Percentiles rank a stretch among this genome's conserved stretches.
Conservation (phyloP, 2,329 filamentous ascomycete genomes). For the Lomentospora prolificans region DNA sequence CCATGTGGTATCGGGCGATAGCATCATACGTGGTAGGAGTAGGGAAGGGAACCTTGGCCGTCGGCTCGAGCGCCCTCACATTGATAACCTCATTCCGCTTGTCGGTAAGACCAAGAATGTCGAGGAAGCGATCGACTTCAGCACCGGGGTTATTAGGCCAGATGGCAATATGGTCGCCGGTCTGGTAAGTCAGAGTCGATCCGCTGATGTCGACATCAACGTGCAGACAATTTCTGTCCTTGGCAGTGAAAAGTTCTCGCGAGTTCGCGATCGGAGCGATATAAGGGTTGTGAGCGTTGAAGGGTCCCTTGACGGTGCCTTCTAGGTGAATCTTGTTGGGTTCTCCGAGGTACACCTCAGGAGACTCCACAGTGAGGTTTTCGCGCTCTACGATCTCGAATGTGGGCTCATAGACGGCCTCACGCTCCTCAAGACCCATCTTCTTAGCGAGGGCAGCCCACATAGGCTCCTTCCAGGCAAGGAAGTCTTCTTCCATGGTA, state of each 20-base stretch:
- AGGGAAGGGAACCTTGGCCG: constrained; percentile 95
- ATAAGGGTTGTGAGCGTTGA: constrained; percentile 93
- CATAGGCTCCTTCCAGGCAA: constrained; percentile 99
- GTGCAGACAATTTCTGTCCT: constrained; percentile 90
- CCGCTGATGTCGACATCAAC: constrained; percentile 87
- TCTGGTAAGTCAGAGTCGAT: constrained; percentile 87
- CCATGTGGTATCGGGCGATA: constrained; percentile 88
- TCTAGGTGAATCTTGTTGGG: constrained; percentile 94
- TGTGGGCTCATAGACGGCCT: constrained; percentile 89
- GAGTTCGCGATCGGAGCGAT: constrained; percentile 90
- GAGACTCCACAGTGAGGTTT: constrained; percentile 61
- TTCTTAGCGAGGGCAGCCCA: constrained; percentile 76
- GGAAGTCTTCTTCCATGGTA: constrained; percentile 98
- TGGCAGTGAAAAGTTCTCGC: constrained; percentile 79
- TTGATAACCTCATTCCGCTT: constrained; percentile 77
- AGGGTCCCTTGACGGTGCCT: constrained; percentile 73
- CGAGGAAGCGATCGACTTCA: constrained; percentile 84
- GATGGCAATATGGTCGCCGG: constrained; percentile 91
- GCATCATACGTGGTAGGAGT: constrained; percentile 95
- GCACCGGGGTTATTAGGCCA: constrained; percentile 94
- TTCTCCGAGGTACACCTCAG: constrained; percentile 87
- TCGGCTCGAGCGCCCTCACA: constrained; percentile 86
- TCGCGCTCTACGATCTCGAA: constrained; percentile 74
- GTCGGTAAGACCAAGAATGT: constrained; percentile 61
- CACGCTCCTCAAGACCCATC: constrained; percentile 87